Evolutionary conservation across 2,329 filamentous ascomycete species (phyloP).

Genomic region (Hymenoscyphus scutula): DNA sequence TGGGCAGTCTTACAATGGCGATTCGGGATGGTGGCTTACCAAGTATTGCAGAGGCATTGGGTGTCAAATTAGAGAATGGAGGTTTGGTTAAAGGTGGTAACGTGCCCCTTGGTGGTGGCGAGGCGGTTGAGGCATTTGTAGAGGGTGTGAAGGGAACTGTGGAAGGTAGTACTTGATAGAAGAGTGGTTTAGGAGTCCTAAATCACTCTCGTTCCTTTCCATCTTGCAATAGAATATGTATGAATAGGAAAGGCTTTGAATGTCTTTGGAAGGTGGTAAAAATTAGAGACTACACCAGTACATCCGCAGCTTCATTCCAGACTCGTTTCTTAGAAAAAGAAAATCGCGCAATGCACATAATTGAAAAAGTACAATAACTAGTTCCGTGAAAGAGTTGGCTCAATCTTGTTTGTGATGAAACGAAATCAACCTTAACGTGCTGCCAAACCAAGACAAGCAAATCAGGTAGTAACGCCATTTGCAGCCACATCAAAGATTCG

Average conservation of each 20-base stretch:
- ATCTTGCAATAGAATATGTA: background rate
- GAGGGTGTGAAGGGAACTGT: conserved; percentile 82
- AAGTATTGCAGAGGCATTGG: conserved; percentile 82
- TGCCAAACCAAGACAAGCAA: background rate
- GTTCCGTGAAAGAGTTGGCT: background rate
- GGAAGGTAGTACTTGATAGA: conserved; percentile 47
- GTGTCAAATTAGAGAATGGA: conserved; percentile 78
- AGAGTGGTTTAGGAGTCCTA: background rate
- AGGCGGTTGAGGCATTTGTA: conserved; percentile 88
- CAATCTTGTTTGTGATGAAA: background rate
- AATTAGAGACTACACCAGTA: background rate
- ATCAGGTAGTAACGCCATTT: background rate
- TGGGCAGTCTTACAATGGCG: conserved; percentile 81
- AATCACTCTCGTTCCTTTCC: background rate
- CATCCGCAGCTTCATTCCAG: background rate
- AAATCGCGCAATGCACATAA: background rate
- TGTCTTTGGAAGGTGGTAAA: background rate
- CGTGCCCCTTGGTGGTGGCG: conserved; percentile 82
- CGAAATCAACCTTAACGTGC: background rate
- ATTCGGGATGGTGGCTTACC: conserved; percentile 87
- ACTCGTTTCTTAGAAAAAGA: background rate
- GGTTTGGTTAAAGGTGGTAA: conserved; percentile 75
- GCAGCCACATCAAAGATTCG: background rate
- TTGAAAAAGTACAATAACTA: background rate
- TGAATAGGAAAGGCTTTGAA: background rate